Percentiles rank a stretch among this genome's conserved stretches.
Evolutionary conservation across 1,284 basidiomycete species (phyloP).

Genomic region (Microbotryum lychnidis-dioicae): DNA sequence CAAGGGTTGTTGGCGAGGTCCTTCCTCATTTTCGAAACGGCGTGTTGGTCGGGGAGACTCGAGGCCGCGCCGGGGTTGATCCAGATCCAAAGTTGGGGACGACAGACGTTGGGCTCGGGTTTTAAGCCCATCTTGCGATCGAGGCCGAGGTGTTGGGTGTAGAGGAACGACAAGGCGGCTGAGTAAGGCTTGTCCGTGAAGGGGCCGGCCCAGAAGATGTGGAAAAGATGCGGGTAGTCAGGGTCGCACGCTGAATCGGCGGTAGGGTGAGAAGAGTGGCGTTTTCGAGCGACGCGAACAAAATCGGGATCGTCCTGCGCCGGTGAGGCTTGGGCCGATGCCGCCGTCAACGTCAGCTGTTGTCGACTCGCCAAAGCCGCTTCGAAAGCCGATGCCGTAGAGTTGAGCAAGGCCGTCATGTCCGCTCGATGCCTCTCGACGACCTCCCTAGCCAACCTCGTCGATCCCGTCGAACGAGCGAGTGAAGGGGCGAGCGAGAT

Average conservation of each 20-base stretch:
- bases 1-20: slow-evolving; percentile 66
- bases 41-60: slow-evolving; percentile 61
- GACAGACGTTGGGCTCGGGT: slow-evolving; percentile 45
- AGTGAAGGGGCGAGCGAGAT: slow-evolving; percentile 4
- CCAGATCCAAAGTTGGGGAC: slow-evolving; percentile 79
- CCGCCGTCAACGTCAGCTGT: neutral
- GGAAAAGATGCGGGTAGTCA: slow-evolving; percentile 62
- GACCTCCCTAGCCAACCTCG: neutral
- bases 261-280: slow-evolving; percentile 34
- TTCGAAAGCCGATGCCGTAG: neutral
- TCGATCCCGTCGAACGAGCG: neutral
- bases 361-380: neutral
- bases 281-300: slow-evolving; percentile 3
- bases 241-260: slow-evolving; percentile 53
- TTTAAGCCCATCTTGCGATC: slow-evolving; percentile 35
- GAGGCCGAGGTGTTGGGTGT: slow-evolving; percentile 69
- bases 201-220: slow-evolving; percentile 77
- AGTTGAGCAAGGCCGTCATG: slow-evolving; percentile 13
- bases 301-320: neutral
- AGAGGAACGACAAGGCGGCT: slow-evolving; percentile 67
- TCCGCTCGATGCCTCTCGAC: slow-evolving; percentile 16
- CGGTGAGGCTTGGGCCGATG: neutral
- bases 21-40: slow-evolving; percentile 57
- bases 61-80: slow-evolving; percentile 65
- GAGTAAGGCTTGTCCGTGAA: slow-evolving; percentile 79